Percentiles rank a stretch among this genome's conserved stretches.
Conservation (phyloP, 805 yeast genomes). For the Metschnikowia kofuensis region DNA sequence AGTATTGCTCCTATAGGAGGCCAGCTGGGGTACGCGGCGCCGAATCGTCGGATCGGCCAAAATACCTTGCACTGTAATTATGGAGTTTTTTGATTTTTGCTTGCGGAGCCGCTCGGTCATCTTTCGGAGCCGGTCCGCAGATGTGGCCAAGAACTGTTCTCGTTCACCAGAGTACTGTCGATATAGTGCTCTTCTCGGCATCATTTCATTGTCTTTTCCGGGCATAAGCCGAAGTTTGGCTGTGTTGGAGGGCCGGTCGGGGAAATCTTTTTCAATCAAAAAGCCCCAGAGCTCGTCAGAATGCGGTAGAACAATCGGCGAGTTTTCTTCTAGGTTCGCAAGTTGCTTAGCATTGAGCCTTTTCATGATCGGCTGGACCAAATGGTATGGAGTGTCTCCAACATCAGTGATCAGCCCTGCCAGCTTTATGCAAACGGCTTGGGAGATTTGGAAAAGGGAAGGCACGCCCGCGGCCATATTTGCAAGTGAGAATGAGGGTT, state of each 20-base stretch:
- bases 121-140: conserved; percentile 42
- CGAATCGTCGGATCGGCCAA: conserved; percentile 17
- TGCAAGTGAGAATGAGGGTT: not conserved
- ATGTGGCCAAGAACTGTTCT: conserved; percentile 41
- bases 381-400: conserved; percentile 38
- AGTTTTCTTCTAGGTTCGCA: conserved; percentile 35
- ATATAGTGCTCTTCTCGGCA: conserved; percentile 41
- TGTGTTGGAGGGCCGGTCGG: conserved; percentile 36
- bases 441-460: conserved; percentile 14
- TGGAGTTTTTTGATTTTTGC: conserved; percentile 42
- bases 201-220: conserved; percentile 7
- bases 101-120: conserved; percentile 38
- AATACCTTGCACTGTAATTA: conserved; percentile 21
- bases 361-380: conserved; percentile 45
- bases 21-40: conserved; percentile 5
- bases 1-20: not conserved
- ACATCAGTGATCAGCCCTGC: conserved; percentile 18
- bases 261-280: conserved; percentile 47
- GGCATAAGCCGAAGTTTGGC: conserved; percentile 5
- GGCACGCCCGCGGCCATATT: conserved; percentile 11
- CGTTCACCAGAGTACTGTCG: conserved; percentile 37
- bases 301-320: conserved; percentile 41
- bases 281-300: conserved; percentile 46
- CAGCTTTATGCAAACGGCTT: conserved; percentile 13
- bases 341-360: conserved; percentile 44